These are phyloP conservation scores for Hyphopichia khmerensis DNA, from an alignment of 1,139 yeast species.

Conservation along the genomic window DNA sequence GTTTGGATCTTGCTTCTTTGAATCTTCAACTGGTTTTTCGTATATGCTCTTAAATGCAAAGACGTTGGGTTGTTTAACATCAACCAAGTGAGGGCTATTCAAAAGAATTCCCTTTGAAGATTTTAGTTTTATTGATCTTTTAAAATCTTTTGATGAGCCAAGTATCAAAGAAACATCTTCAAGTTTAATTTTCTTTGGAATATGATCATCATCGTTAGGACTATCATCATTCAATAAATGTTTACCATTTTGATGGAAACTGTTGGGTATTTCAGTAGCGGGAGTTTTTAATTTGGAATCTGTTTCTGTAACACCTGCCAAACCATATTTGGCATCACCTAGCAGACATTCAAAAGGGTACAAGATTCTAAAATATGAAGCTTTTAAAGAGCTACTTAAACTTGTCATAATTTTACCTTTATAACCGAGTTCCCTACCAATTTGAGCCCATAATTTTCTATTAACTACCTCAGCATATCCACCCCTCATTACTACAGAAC, in stretches of 20 bases:
- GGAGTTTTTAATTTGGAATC: not conserved
- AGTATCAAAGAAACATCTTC: constrained; percentile 27
- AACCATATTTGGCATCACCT: constrained; percentile 12
- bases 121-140: constrained; percentile 44
- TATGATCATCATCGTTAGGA: not conserved
- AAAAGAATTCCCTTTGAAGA: constrained; percentile 50
- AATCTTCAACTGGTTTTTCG: not conserved
- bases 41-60: constrained; percentile 5
- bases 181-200: not conserved
- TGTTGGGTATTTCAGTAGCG: not conserved
- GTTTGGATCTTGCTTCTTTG: constrained; percentile 6
- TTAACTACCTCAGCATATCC: constrained; percentile 57
- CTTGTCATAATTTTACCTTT: constrained; percentile 70
- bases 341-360: constrained; percentile 33
- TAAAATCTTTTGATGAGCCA: constrained; percentile 48
- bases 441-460: constrained; percentile 60
- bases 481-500: constrained; percentile 55
- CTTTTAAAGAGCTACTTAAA: constrained; percentile 63
- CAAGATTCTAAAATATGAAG: constrained; percentile 46
- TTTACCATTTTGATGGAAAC: constrained; percentile 10
- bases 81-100: constrained; percentile 39
- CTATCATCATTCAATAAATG: constrained; percentile 5
- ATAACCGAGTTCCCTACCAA: constrained; percentile 77
- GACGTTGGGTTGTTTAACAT: constrained; percentile 29
- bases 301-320: constrained; percentile 5